Evolutionary conservation across 2,329 filamentous ascomycete species (phyloP), one percentile per base, ranked within the genome.

Genomic region (Neonectria coccinea): DNA sequence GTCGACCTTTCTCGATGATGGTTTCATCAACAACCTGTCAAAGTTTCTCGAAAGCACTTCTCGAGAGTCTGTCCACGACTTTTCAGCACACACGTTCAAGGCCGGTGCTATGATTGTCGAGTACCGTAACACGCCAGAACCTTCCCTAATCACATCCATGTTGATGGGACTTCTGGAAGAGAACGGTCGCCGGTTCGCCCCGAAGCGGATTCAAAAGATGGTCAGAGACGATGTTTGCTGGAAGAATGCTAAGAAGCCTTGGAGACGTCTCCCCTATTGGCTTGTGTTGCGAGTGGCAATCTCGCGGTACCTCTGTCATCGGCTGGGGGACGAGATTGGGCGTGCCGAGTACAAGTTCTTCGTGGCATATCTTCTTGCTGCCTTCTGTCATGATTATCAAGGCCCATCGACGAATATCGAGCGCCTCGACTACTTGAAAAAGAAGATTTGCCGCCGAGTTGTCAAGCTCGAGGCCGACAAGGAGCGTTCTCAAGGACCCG

Each of bases 261-360:
- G 90, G 90, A 82, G 90, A 22, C 79, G 91, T 42, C 84, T 85
- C 5, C 84, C 90, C 0, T 83, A 86, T 55, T 93, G 89, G 85
- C 83, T 92, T 0, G 79, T 89, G 0, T 74, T 92, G 14, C 85
- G 89, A 1, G 88, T 92, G 8, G 80, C 82, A 0, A 72, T 88
- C 2, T 84, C 88, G 51, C 82, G 89, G 0, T 79, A 84, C 8
- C 78, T 92, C 0, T 78, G 14, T 11, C 11, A 83, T 80, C 2
- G 67, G 69, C 50, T 72, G 1, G 77, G 83, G 2, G 66, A 67
- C 1, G 69, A 71, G 18, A 42, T 57, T 60, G 72, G 66, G 5
- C 71, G 71, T 12, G 55, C 83, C 0, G 79, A 82, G 44, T 91
- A 89, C 80, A 91, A 91, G 69, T 80, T 85, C 22, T 69, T 90